Conservation (phyloP, 345 rosid species). For the Salix udensis region DNA sequence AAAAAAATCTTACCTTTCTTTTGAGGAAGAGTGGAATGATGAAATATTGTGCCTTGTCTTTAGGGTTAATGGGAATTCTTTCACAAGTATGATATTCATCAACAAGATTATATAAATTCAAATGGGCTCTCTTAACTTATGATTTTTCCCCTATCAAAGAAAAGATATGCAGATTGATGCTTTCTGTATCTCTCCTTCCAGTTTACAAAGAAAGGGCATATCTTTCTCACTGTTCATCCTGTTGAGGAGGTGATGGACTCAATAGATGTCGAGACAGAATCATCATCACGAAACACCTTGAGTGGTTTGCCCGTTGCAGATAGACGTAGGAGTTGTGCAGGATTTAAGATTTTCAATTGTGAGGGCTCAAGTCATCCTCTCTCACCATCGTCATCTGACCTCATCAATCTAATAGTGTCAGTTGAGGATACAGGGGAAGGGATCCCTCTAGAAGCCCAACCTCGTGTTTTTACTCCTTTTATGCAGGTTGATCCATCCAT, state of each 20-base stretch:
- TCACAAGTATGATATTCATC: too few relatives aligned
- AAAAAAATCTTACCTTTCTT: not conserved
- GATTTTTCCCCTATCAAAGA: not conserved
- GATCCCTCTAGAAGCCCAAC: slow-evolving; percentile 79
- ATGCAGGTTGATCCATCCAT: slow-evolving; percentile 93
- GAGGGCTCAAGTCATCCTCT: slow-evolving; percentile 33
- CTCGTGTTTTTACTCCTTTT: slow-evolving; percentile 89
- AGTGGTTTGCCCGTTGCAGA: slow-evolving; percentile 86
- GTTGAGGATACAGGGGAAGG: slow-evolving; percentile 97
- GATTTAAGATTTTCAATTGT: slow-evolving; percentile 52
- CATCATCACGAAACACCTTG: slow-evolving; percentile 52
- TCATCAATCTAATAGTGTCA: slow-evolving; percentile 64
- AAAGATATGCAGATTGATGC: not conserved
- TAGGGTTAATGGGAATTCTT: not conserved
- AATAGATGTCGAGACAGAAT: slow-evolving; percentile 46
- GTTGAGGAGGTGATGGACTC: slow-evolving; percentile 67
- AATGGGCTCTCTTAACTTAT: too few relatives aligned
- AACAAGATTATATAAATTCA: too few relatives aligned
- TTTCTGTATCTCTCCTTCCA: slow-evolving; percentile 20
- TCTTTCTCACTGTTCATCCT: slow-evolving; percentile 75
- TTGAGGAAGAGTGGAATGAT: not conserved
- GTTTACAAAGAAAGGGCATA: slow-evolving; percentile 94
- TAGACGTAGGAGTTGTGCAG: slow-evolving; percentile 63
- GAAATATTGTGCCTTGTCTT: not conserved
- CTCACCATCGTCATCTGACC: slow-evolving; percentile 38